Percentiles rank a stretch among this genome's conserved stretches.
These are phyloP conservation scores for Umbelopsis vinacea DNA, from an alignment of 192 early-diverging fungal genomes.

Conservation along the genomic window DNA sequence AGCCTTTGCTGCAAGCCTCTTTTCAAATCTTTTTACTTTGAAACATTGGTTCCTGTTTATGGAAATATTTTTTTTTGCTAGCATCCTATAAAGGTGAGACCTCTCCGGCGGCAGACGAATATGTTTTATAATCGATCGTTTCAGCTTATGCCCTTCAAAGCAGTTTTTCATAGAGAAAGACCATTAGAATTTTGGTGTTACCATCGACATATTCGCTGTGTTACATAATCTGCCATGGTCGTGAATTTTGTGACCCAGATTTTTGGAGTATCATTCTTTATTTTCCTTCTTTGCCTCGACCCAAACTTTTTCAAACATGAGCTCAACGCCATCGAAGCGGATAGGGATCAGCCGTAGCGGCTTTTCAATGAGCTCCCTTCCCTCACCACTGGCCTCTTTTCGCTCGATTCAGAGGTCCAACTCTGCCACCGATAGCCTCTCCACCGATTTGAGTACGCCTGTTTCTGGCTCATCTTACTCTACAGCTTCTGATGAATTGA, in stretches of 20 bases:
- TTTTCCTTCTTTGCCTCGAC: not conserved
- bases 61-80: not conserved
- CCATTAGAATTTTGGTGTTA: not conserved
- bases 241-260: no score
- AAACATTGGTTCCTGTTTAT: not conserved
- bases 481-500: not conserved
- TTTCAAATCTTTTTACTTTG: not conserved
- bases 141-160: not conserved
- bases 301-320: not conserved
- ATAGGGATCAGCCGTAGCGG: not conserved
- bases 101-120: not conserved
- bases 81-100: not conserved
- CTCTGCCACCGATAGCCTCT: not conserved
- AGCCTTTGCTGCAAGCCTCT: not conserved
- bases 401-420: slow-evolving; percentile 1
- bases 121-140: not conserved
- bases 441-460: not conserved
- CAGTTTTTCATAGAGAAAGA: no score
- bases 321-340: not conserved
- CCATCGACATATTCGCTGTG: not conserved
- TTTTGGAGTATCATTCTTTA: not conserved
- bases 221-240: slow-evolving; percentile 4
- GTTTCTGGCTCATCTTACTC: not conserved
- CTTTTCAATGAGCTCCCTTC: slow-evolving; percentile 12
- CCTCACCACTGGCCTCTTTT: not conserved